Base-by-base conservation (phyloP, 495 filamentous ascomycete genomes). In the Staphylotrichum tortipilum region DNA sequence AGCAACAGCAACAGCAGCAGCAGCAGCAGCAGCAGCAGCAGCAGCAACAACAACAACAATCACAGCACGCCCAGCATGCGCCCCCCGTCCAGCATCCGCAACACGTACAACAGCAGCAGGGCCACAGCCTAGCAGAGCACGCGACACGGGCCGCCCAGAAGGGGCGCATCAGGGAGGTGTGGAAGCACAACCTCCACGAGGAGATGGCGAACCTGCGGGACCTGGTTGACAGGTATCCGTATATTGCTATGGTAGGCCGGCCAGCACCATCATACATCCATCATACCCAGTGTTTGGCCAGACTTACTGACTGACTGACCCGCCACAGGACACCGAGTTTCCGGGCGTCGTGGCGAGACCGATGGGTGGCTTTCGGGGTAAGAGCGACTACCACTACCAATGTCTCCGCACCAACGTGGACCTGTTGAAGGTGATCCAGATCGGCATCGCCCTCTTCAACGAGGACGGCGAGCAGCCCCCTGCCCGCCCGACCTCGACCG, bases 361-460 rank as follows among this genome's bases (percentile, higher is more conserved):
- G 4, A 96, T 98, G 76, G 92, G 92, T 12, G 77, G 83, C 31
- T 98, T 98, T 63, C 80, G 82, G 14, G 89, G 84, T 22, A 97
- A 96, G 72, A 91, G 89, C 35, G 89, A 95, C 57, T 98, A 97
- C 63, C 92, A 98, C 61, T 98, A 98, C 70, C 92, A 98, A 72
- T 95, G 89, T 44, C 80, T 98, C 22, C 86, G 92, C 44, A 92
- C 88, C 58, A 98, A 98, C 63, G 91, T 97, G 61, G 92, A 98
- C 65, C 78, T 98, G 54, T 78, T 98, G 41, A 95, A 92, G 63
- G 87, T 97, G 56, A 95, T 98, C 53, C 92, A 98, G 62, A 82
- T 98, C 35, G 92, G 92, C 38, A 85, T 98, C 54, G 94, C 90
- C 1, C 69, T 98, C 26, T 95, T 95, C 69, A 84, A 86, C 44